These are phyloP conservation scores for Rubia tinctorum DNA, from an alignment of 305 asterid species.

Conservation along the genomic window DNA sequence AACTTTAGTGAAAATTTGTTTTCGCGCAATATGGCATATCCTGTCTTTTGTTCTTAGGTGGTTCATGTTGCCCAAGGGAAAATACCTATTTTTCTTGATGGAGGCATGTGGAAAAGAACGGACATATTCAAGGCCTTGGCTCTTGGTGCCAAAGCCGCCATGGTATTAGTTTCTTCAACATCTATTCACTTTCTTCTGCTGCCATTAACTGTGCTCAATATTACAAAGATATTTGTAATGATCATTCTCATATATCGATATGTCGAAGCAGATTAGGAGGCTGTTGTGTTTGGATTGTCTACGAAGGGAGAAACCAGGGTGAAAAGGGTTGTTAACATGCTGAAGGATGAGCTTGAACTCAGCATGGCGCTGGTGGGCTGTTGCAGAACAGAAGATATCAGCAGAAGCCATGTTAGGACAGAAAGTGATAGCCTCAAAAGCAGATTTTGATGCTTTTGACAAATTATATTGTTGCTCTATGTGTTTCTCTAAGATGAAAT, in stretches of 20 bases:
- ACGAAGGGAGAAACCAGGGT: conserved; percentile 52
- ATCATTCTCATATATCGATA: not conserved
- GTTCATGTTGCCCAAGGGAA: conserved; percentile 59
- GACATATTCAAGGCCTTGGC: conserved; percentile 80
- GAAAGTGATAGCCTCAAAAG: conserved; percentile 28
- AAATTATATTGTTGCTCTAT: not conserved
- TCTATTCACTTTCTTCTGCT: not conserved
- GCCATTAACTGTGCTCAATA: no score
- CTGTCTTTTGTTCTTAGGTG: conserved; percentile 33
- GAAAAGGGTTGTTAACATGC: conserved; percentile 44
- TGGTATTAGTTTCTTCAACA: conserved; percentile 24
- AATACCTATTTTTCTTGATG: conserved; percentile 54
- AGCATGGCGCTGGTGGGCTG: conserved; percentile 67
- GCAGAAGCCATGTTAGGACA: conserved; percentile 46
- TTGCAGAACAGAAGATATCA: conserved; percentile 43
- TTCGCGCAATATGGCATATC: not conserved
- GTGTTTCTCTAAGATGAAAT: not conserved
- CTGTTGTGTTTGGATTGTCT: conserved; percentile 51
- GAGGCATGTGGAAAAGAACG: conserved; percentile 70
- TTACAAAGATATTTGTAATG: no score
- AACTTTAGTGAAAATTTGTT: not conserved
- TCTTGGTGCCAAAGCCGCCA: conserved; percentile 70
- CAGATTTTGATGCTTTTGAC: conserved; percentile 27
- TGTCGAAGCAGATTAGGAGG: conserved; percentile 45
- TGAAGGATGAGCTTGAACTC: conserved; percentile 57